Base-by-base conservation (phyloP, 2,329 filamentous ascomycete genomes). In the Daldinia eschscholtzii region DNA sequence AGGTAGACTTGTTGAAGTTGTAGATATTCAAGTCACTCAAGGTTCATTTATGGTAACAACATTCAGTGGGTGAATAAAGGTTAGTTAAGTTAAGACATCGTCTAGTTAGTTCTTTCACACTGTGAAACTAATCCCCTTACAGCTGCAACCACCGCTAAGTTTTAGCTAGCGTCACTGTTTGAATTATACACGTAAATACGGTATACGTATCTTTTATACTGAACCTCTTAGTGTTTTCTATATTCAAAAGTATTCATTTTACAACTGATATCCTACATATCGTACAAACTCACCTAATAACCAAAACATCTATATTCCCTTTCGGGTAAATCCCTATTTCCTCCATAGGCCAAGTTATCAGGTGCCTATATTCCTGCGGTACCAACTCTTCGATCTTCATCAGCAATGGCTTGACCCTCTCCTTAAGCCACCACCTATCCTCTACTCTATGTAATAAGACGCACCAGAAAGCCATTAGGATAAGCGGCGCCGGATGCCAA, bases 391-490 rank as follows among this genome's bases (percentile, higher is more conserved):
- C 60, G 12, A 74, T 72, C 57, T 67, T 62, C 2, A 59, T 28
- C 28, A 72, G 41, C 20, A 74, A 46, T 20, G 72, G 72, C 15
- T 46, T 33, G 1, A 73, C 64, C 30, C 59, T 64, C 1, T 65
- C 70, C 56, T 62, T 65, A 0, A 74, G 65, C 71, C 71, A 75
- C 72, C 74, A 76, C 48, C 70, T 65, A 9, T 68, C 57, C 58
- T 74, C 69, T 10, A 73, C 64, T 3, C 75, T 68, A 33, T 74
- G 48, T 18, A 76, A 42, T 55, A 77, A 58, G 6, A 76, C 68
- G 46, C 73, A 74, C 75, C 75, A 76, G 50, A 69, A 76, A 1
- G 70, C 72, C 72, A 74, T 72, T 1, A 76, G n/a, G 4, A 76
- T 64, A 18, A 77, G 67, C 30, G 75, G 70, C 44, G 69, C 63